Percentiles rank a stretch among this genome's conserved stretches.
Evolutionary conservation across 768 basidiomycete species (phyloP).

Genomic region (Tricholoma bakamatsutake): DNA sequence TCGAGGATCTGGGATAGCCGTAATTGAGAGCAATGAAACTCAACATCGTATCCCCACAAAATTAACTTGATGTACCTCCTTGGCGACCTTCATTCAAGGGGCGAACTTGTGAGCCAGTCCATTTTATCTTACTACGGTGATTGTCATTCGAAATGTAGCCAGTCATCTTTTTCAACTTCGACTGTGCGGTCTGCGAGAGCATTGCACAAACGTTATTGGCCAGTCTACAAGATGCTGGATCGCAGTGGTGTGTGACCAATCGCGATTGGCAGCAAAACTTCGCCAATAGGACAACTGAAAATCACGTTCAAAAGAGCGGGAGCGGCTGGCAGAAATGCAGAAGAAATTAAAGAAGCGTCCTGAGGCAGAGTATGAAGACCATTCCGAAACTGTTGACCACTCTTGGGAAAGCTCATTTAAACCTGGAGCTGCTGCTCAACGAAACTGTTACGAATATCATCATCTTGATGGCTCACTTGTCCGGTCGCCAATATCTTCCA

Average conservation of each 20-base stretch:
- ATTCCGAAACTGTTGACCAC: conserved; percentile 4
- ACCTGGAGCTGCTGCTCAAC: conserved; percentile 34
- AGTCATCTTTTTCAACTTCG: conserved; percentile 64
- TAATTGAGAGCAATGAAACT: conserved; percentile 9
- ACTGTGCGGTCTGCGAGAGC: conserved; percentile 52
- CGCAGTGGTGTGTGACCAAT: conserved; percentile 39
- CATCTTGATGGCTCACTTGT: conserved; percentile 56
- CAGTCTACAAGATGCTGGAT: conserved; percentile 38
- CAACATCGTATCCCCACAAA: conserved; percentile 26
- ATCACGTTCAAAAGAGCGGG: conserved; percentile 38
- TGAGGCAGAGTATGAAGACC: conserved; percentile 21
- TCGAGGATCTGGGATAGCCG: conserved; percentile 30
- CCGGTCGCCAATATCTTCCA: conserved; percentile 54
- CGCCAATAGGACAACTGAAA: conserved; percentile 47
- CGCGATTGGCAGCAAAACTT: conserved; percentile 43
- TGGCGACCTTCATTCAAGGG: conserved; percentile 48
- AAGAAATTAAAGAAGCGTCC: conserved; percentile 31
- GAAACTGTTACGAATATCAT: conserved; percentile 49
- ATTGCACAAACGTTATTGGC: conserved; percentile 35
- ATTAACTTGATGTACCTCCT: conserved; percentile 45
- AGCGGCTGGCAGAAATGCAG: conserved; percentile 34
- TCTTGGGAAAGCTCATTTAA: conserved; percentile 53
- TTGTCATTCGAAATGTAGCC: conserved; percentile 33
- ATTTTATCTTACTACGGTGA: neutral
- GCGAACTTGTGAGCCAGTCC: conserved; percentile 43